phyloP scores from a whole-genome alignment of 179 eudicot genomes.

The Heliamphora ciliata region DNA sequence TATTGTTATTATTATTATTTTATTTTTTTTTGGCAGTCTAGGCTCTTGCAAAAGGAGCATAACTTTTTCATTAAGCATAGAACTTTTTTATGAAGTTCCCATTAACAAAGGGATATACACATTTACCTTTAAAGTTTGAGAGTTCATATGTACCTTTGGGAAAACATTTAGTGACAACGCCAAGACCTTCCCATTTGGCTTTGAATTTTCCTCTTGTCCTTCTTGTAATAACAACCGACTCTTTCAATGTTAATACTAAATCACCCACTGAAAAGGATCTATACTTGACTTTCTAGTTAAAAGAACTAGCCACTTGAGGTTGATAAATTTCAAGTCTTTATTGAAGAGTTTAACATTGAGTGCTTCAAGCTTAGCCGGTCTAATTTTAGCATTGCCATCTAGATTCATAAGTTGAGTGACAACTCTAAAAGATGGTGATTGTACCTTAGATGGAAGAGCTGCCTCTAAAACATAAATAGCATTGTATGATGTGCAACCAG shows the following conservation, averaged over 20 bases:
- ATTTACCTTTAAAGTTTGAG: neutral
- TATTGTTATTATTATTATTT: too few species aligned
- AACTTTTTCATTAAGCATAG: neutral
- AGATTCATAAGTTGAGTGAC: neutral
- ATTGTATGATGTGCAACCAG: neutral
- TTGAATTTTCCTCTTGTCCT: constrained; percentile 1
- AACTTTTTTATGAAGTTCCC: constrained; percentile 8
- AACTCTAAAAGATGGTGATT: neutral
- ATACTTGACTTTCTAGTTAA: constrained; percentile 2
- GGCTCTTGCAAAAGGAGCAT: neutral
- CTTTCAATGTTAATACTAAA: constrained; percentile 5
- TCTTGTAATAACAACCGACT: neutral
- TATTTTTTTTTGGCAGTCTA: too few species aligned
- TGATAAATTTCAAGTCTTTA: neutral
- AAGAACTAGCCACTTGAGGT: constrained; percentile 2
- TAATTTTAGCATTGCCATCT: constrained; percentile 10
- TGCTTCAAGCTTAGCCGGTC: constrained; percentile 4
- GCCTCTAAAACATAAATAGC: neutral
- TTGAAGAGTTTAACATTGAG: neutral
- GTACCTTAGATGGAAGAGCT: neutral
- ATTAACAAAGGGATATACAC: neutral
- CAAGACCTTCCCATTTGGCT: constrained; percentile 13
- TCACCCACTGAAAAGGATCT: neutral
- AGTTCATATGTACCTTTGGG: constrained; percentile 13
- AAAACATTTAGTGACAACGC: constrained; percentile 12